Evolutionary conservation across 371 early-diverging fungal species (phyloP).

Genomic region (Chytridiales sp.): DNA sequence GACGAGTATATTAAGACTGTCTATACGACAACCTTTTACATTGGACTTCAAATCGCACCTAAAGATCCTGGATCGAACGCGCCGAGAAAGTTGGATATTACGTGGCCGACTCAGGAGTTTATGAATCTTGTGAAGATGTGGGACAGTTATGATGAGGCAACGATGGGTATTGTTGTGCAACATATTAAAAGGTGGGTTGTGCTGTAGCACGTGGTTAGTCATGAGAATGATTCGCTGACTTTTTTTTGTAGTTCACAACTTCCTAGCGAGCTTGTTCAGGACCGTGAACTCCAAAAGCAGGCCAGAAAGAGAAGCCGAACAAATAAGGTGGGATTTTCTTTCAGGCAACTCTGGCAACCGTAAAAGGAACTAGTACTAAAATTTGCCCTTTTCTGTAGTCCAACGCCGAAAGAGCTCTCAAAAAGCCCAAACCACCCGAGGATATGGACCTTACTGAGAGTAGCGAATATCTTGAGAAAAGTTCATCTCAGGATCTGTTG

Average conservation of each 20-base stretch:
- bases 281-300: too few relatives aligned
- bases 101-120: constrained; percentile 81
- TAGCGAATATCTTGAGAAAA: too few relatives aligned
- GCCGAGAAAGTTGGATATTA: constrained; percentile 57
- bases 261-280: constrained; percentile 15
- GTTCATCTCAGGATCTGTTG: too few relatives aligned
- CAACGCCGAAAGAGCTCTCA: too few relatives aligned
- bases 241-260: constrained; percentile 6
- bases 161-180: constrained; percentile 71
- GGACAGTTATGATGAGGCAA: constrained; percentile 69
- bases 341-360: too few relatives aligned
- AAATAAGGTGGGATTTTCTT: too few relatives aligned
- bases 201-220: too few relatives aligned
- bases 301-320: too few relatives aligned
- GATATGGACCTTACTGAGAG: too few relatives aligned
- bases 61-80: constrained; percentile 38
- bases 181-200: constrained; percentile 67
- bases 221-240: background rate
- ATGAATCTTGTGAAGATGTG: constrained; percentile 71
- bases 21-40: constrained; percentile 83
- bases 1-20: constrained; percentile 31
- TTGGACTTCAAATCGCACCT: constrained; percentile 66
- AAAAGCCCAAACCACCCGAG: too few relatives aligned
- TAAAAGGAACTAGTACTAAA: too few relatives aligned
- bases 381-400: too few relatives aligned